Conservation (phyloP, 2,329 filamentous ascomycete species). For the Pseudocercospora pini-densiflorae region DNA sequence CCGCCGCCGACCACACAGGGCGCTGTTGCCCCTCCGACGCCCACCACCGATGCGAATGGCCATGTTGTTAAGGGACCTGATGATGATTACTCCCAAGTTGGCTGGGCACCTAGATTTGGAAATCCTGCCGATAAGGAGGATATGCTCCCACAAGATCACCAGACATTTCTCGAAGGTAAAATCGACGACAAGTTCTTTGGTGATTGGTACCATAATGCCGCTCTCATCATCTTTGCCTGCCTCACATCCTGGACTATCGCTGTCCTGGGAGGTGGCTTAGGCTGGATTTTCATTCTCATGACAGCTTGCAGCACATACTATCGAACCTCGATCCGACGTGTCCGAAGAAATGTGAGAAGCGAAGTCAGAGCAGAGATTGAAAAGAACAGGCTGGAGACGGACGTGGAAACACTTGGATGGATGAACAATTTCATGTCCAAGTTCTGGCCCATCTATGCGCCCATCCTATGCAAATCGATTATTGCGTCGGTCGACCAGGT, state of each 20-base stretch:
- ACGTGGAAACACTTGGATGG: conserved; percentile 94
- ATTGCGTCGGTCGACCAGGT: conserved; percentile 96
- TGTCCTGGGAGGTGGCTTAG: conserved; percentile 85
- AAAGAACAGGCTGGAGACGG: conserved; percentile 84
- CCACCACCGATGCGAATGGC: conserved; percentile 53
- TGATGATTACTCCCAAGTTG: conserved; percentile 63
- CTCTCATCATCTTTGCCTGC: conserved; percentile 91
- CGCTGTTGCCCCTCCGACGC: conserved; percentile 61
- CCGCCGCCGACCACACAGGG: conserved; percentile 74
- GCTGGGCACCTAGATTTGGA: conserved; percentile 89
- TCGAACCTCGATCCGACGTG: conserved; percentile 88
- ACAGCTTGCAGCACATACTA: conserved; percentile 93
- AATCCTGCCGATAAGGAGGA: conserved; percentile 60
- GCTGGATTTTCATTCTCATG: conserved; percentile 94
- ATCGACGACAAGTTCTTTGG: conserved; percentile 91
- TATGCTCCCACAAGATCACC: conserved; percentile 73
- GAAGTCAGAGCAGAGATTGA: conserved; percentile 89
- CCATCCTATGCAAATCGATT: conserved; percentile 88
- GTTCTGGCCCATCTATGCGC: conserved; percentile 99
- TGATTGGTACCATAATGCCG: conserved; percentile 98
- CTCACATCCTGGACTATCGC: conserved; percentile 89
- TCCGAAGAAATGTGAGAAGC: conserved; percentile 94
- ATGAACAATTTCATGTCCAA: conserved; percentile 99
- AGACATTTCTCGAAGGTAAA: conserved; percentile 82
- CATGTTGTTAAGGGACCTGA: conserved; percentile 57